phyloP scores from a whole-genome alignment of 805 yeast species.

The Yarrowia osloensis region DNA sequence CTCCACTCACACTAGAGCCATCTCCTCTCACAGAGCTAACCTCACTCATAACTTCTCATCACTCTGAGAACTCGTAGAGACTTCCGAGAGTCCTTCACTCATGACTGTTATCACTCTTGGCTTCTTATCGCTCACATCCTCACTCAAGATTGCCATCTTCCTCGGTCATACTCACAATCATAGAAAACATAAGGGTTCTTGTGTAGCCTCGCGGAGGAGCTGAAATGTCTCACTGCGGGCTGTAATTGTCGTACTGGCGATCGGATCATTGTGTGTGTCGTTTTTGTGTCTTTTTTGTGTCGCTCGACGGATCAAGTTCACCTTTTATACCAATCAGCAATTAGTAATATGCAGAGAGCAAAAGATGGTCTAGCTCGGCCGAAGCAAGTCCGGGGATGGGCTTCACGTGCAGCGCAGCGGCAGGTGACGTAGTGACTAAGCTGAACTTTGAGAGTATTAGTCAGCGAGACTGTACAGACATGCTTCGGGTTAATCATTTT shows the following conservation, averaged over 20 bases:
- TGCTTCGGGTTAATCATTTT: too few species aligned
- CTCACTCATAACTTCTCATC: too few species aligned
- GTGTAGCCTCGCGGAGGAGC: background rate
- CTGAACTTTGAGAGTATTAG: too few species aligned
- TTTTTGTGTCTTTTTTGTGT: background rate
- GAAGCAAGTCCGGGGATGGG: background rate
- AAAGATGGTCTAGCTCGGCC: conserved; percentile 6
- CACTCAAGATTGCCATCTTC: too few species aligned
- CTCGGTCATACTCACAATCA: conserved; percentile 35
- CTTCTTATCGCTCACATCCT: too few species aligned
- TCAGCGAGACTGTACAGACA: too few species aligned
- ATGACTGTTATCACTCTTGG: too few species aligned
- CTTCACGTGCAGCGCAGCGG: background rate
- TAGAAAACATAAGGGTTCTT: conserved; percentile 38
- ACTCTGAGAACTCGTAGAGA: too few species aligned
- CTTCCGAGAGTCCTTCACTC: too few species aligned
- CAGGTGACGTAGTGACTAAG: background rate
- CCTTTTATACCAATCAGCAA: background rate
- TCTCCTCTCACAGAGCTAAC: too few species aligned
- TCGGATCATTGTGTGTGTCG: background rate
- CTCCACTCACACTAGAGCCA: too few species aligned
- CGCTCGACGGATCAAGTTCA: too few species aligned
- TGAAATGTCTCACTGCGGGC: background rate
- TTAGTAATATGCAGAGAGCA: conserved; percentile 12
- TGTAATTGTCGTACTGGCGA: background rate